Evolutionary conservation across 2,329 filamentous ascomycete species (phyloP).

Genomic region (Anthostomella pinea): DNA sequence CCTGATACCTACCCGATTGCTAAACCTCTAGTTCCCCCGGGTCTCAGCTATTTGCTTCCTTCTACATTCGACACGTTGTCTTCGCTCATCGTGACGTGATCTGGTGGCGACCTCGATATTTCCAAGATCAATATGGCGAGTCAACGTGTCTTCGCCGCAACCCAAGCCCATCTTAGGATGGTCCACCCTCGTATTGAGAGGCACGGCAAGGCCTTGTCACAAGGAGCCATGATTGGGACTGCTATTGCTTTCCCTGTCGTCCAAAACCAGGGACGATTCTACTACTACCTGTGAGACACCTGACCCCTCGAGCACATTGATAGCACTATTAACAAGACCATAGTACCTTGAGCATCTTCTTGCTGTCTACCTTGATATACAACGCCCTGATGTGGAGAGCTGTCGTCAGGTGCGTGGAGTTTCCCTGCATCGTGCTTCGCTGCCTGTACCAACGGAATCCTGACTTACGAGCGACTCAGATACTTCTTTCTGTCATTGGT

Average conservation of each 20-base stretch:
- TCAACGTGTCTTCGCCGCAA: too few relatives aligned
- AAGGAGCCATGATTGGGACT: constrained; percentile 21
- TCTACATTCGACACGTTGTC: too few relatives aligned
- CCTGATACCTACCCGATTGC: too few relatives aligned
- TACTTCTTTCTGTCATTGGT: background rate
- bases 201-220: constrained; percentile 8
- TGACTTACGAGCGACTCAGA: background rate
- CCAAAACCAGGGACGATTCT: constrained; percentile 10
- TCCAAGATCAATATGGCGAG: too few relatives aligned
- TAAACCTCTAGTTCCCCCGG: too few relatives aligned
- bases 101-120: too few relatives aligned
- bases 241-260: constrained; percentile 16
- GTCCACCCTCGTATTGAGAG: background rate
- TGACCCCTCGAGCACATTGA: background rate
- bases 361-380: constrained; percentile 9
- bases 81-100: too few relatives aligned
- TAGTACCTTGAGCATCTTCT: constrained; percentile 19
- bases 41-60: too few relatives aligned
- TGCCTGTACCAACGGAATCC: background rate
- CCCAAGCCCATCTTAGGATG: too few relatives aligned
- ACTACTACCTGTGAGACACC: constrained; percentile 20
- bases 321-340: constrained; percentile 11
- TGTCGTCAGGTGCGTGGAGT: constrained; percentile 18
- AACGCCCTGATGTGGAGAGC: constrained; percentile 12
- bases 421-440: too few relatives aligned